These are phyloP conservation scores for Teratosphaeria pseudoeucalypti DNA, from an alignment of 2,329 filamentous ascomycete species.

Conservation along the genomic window DNA sequence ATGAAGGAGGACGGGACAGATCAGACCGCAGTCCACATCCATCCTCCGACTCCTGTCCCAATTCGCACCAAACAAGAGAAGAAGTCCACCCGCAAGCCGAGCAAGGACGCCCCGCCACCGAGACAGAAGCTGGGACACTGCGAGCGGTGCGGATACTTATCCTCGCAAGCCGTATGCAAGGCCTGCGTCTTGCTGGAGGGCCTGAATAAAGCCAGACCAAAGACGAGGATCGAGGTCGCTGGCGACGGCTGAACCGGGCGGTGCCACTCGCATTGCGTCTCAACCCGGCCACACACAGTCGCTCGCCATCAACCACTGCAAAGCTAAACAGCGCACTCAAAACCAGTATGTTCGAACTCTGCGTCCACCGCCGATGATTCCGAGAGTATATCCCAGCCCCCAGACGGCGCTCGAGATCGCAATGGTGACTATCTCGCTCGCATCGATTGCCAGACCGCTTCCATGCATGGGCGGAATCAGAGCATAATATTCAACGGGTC, in stretches of 20 bases:
- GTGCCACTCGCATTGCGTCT: not conserved
- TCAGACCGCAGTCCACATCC: conserved; percentile 1
- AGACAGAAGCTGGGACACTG: conserved; percentile 74
- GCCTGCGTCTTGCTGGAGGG: conserved; percentile 84
- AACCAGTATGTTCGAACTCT: not conserved
- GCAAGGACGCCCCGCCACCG: conserved; percentile 20
- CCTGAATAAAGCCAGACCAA: conserved; percentile 62
- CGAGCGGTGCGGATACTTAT: conserved; percentile 84
- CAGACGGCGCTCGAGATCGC: not conserved
- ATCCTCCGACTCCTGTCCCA: conserved; percentile 8
- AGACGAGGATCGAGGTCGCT: conserved; percentile 28
- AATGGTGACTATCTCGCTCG: not conserved
- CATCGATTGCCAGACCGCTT: not conserved
- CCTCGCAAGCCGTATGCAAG: conserved; percentile 87
- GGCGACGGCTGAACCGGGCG: not conserved
- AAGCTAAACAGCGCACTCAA: too few species aligned
- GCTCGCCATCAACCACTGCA: too few species aligned
- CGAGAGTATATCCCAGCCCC: not conserved
- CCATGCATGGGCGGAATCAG: not conserved
- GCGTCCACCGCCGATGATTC: not conserved
- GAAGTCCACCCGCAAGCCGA: conserved; percentile 7
- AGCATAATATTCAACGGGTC: not conserved
- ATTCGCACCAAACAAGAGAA: conserved; percentile 26
- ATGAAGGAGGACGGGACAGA: conserved; percentile 3
- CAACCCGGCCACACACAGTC: not conserved